phyloP scores from a whole-genome alignment of 768 basidiomycete species.

The Russula brevipes region DNA sequence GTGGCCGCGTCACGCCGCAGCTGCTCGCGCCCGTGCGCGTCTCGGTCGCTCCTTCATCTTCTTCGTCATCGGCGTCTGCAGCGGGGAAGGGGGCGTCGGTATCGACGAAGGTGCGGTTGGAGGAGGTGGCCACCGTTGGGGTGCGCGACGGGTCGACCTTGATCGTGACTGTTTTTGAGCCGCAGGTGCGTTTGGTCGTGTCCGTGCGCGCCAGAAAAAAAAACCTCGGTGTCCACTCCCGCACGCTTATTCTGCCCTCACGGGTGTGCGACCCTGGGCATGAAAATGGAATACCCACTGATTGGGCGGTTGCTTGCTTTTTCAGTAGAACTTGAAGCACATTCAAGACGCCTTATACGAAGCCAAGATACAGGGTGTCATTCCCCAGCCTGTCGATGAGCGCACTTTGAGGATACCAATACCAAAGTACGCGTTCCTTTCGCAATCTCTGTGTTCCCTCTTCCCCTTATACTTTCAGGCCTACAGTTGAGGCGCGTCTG shows the following conservation, averaged over 20 bases:
- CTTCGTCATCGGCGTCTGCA: slow-evolving; percentile 27
- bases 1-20: slow-evolving; percentile 70
- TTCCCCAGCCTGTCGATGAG: slow-evolving; percentile 64
- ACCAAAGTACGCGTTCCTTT: slow-evolving; percentile 50
- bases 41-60: slow-evolving; percentile 33
- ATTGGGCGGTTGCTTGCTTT: slow-evolving; percentile 11
- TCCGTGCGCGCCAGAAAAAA: no score
- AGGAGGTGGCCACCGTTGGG: slow-evolving; percentile 76
- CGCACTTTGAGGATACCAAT: slow-evolving; percentile 76
- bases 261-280: no score
- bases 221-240: neutral
- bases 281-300: neutral
- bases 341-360: slow-evolving; percentile 72
- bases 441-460: neutral
- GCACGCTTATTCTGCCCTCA: neutral
- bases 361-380: slow-evolving; percentile 66
- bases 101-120: slow-evolving; percentile 39
- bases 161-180: slow-evolving; percentile 72
- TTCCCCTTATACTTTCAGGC: slow-evolving; percentile 38
- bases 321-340: slow-evolving; percentile 63
- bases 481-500: slow-evolving; percentile 67
- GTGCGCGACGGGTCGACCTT: slow-evolving; percentile 72
- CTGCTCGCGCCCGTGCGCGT: slow-evolving; percentile 67
- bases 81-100: slow-evolving; percentile 6
- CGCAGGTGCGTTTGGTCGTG: slow-evolving; percentile 48